phyloP scores from a whole-genome alignment of 2,329 filamentous ascomycete genomes.

The Clonostachys rhizophaga region DNA sequence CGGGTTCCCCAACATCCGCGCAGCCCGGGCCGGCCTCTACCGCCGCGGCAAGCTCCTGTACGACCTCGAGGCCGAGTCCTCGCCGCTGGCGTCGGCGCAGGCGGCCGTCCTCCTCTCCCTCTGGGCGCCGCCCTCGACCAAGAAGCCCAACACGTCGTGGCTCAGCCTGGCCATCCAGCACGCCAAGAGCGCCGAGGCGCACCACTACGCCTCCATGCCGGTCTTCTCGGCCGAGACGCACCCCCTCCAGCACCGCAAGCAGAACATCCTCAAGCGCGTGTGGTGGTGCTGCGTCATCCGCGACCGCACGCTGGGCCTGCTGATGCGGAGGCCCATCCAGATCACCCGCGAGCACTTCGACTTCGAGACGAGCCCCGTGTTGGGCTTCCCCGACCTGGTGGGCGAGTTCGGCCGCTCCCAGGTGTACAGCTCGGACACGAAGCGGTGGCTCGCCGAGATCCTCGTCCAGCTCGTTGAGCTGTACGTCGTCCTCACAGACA shows the following conservation, averaged over 20 bases:
- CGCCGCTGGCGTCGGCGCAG: slow-evolving; percentile 31
- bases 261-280: slow-evolving; percentile 39
- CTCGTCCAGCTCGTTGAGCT: slow-evolving; percentile 39
- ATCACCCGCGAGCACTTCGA: slow-evolving; percentile 41
- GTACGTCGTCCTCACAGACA: slow-evolving; percentile 38
- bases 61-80: slow-evolving; percentile 38
- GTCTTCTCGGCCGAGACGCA: slow-evolving; percentile 17
- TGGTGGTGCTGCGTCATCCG: slow-evolving; percentile 53
- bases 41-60: slow-evolving; percentile 30
- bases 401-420: slow-evolving; percentile 37
- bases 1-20: slow-evolving; percentile 34
- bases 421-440: slow-evolving; percentile 39
- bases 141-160: slow-evolving; percentile 41
- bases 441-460: slow-evolving; percentile 35
- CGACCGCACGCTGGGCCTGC: slow-evolving; percentile 42
- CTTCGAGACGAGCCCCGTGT: slow-evolving; percentile 25
- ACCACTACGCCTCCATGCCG: slow-evolving; percentile 30
- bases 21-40: slow-evolving; percentile 38
- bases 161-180: slow-evolving; percentile 43
- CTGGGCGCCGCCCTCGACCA: slow-evolving; percentile 28
- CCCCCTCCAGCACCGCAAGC: slow-evolving; percentile 25
- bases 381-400: slow-evolving; percentile 35
- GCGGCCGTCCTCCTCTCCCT: slow-evolving; percentile 35
- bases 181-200: slow-evolving; percentile 37
- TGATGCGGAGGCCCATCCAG: slow-evolving; percentile 44